A percentile compares a stretch with the other conserved stretches of the same genome.
Conservation (phyloP, 768 basidiomycete species). For the Lactifluus piperatus region DNA sequence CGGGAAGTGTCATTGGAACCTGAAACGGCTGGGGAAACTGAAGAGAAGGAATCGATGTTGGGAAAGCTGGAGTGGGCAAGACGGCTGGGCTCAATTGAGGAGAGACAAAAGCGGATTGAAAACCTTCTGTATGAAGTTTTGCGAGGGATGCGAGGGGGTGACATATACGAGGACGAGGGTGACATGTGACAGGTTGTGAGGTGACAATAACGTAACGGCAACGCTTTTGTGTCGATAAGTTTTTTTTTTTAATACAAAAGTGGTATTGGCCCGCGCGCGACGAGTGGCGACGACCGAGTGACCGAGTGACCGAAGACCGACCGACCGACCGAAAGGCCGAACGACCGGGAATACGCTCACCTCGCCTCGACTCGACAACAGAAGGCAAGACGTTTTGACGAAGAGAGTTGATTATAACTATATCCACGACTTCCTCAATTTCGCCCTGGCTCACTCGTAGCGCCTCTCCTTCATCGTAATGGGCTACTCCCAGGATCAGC, state of each 20-base stretch:
- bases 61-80: constrained; percentile 27
- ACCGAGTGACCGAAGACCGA: constrained; percentile 6
- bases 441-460: constrained; percentile 6
- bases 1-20: constrained; percentile 3
- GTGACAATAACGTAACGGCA: not conserved
- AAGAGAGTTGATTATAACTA: not conserved
- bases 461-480: constrained; percentile 1
- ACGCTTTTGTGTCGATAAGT: not conserved
- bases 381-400: not conserved
- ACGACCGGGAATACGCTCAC: not conserved
- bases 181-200: not conserved
- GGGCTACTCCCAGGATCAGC: constrained; percentile 18
- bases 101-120: constrained; percentile 41
- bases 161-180: no score
- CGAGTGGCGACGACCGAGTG: not conserved
- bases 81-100: constrained; percentile 36
- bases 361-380: constrained; percentile 3
- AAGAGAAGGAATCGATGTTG: constrained; percentile 25
- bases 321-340: not conserved
- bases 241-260: not conserved
- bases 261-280: not conserved
- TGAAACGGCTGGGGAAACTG: constrained; percentile 22
- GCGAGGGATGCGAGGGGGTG: not conserved
- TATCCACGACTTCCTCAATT: not conserved
- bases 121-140: constrained; percentile 29